These are phyloP conservation scores for Rickenella mellea DNA, from an alignment of 768 basidiomycete genomes.

Conservation along the genomic window DNA sequence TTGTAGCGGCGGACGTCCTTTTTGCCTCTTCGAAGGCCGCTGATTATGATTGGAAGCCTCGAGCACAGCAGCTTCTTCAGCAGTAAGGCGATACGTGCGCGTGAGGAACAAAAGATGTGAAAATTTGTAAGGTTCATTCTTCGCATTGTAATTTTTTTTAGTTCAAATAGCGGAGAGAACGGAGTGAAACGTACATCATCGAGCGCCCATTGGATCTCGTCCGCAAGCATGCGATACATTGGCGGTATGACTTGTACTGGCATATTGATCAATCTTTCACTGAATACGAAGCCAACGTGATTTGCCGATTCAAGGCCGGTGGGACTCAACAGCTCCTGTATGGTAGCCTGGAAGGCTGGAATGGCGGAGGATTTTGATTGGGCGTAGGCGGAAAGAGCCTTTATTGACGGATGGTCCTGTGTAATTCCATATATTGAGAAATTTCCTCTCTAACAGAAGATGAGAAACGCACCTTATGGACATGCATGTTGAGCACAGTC, in stretches of 20 bases:
- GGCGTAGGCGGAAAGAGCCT: constrained; percentile 61
- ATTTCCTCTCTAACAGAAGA: not conserved
- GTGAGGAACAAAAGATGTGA: constrained; percentile 70
- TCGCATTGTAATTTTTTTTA: not conserved
- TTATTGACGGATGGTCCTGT: constrained; percentile 67
- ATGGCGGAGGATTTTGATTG: constrained; percentile 48
- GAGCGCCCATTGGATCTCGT: constrained; percentile 71
- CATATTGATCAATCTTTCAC: constrained; percentile 90
- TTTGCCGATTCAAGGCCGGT: constrained; percentile 24
- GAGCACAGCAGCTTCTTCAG: constrained; percentile 56
- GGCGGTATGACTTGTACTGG: constrained; percentile 88
- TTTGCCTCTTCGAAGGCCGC: constrained; percentile 27
- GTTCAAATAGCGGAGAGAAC: not conserved
- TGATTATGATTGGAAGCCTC: constrained; percentile 22
- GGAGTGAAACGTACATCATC: constrained; percentile 41
- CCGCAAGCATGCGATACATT: constrained; percentile 81
- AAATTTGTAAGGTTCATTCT: constrained; percentile 61
- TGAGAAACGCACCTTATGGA: constrained; percentile 42
- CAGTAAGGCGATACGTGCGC: constrained; percentile 65
- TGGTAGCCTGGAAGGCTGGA: constrained; percentile 38
- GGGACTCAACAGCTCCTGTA: constrained; percentile 40
- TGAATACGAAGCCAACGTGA: constrained; percentile 77
- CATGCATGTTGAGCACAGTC: constrained; percentile 71
- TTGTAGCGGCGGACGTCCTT: constrained; percentile 21
- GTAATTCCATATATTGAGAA: not conserved